These are phyloP conservation scores for Neotropicomus parvogracilis DNA, from an alignment of 1,284 basidiomycete genomes.

Conservation along the genomic window DNA sequence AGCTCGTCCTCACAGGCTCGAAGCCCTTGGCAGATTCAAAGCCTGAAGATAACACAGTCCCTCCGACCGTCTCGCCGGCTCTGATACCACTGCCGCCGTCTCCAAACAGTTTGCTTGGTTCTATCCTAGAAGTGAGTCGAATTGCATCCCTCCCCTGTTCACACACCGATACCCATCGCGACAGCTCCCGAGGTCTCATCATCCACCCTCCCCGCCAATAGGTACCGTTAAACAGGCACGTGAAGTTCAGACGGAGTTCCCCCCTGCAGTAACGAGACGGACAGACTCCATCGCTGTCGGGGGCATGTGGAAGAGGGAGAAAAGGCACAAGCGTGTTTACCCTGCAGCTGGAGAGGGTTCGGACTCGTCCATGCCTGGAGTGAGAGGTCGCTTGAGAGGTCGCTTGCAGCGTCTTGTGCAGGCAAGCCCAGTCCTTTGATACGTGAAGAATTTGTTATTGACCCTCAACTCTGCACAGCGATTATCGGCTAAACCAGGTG, in stretches of 20 bases:
- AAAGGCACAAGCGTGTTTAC: neutral
- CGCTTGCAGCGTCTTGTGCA: conserved; percentile 19
- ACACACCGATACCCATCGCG: neutral
- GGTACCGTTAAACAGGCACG: conserved; percentile 1
- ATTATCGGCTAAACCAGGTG: conserved; percentile 2
- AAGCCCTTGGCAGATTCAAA: conserved; percentile 14
- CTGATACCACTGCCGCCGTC: conserved; percentile 27
- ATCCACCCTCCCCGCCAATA: conserved; percentile 3
- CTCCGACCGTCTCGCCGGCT: conserved; percentile 15
- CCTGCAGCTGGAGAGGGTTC: neutral
- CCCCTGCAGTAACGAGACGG: neutral
- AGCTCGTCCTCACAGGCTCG: conserved; percentile 1
- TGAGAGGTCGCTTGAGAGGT: conserved; percentile 8
- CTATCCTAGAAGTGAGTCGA: conserved; percentile 22
- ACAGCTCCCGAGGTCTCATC: conserved; percentile 20
- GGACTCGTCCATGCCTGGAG: neutral
- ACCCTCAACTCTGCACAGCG: conserved; percentile 11
- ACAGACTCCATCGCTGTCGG: conserved; percentile 2
- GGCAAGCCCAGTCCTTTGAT: conserved; percentile 8
- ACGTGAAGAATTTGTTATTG: neutral
- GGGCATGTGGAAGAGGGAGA: conserved; percentile 16
- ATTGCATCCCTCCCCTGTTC: neutral
- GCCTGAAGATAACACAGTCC: conserved; percentile 1
- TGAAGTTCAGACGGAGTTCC: conserved; percentile 11
- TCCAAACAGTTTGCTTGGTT: conserved; percentile 19